Evolutionary conservation across 2,329 filamentous ascomycete genomes (phyloP).

Genomic region (Stemphylium vesicarium): DNA sequence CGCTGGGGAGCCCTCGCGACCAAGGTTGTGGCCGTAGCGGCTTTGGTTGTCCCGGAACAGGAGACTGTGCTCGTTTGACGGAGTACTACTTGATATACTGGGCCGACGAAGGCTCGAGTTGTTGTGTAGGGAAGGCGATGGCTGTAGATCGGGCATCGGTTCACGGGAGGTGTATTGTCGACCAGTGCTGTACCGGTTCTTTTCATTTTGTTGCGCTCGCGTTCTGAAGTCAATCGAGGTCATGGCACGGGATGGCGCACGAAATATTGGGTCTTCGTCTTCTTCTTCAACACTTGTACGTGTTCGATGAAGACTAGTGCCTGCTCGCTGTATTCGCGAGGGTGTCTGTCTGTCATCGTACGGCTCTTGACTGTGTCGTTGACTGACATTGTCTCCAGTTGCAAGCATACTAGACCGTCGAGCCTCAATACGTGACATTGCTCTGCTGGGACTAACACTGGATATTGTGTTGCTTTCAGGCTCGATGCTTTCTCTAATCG

Average conservation of each 20-base stretch:
- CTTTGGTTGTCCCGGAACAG: conserved; percentile 35
- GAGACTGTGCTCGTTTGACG: conserved; percentile 34
- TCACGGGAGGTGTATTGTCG: conserved; percentile 48
- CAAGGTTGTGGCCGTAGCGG: conserved; percentile 30
- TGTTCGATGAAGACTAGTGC: conserved; percentile 48
- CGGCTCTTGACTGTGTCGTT: conserved; percentile 44
- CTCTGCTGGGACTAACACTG: conserved; percentile 44
- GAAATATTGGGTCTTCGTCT: conserved; percentile 48
- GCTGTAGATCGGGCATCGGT: conserved; percentile 46
- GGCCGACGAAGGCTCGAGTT: conserved; percentile 40
- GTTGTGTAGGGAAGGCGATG: conserved; percentile 38
- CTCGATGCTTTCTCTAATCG: conserved; percentile 43
- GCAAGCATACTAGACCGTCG: conserved; percentile 47
- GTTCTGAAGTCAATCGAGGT: conserved; percentile 50
- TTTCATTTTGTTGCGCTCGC: conserved; percentile 40
- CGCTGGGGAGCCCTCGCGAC: conserved; percentile 39
- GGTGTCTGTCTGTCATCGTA: conserved; percentile 28
- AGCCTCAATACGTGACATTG: conserved; percentile 54
- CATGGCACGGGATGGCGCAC: conserved; percentile 57
- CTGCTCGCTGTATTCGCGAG: conserved; percentile 44
- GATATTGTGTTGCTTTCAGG: conserved; percentile 41
- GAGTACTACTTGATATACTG: conserved; percentile 29
- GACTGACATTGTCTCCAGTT: conserved; percentile 15
- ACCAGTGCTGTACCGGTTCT: conserved; percentile 28
- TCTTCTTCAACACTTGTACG: conserved; percentile 44